phyloP scores from a whole-genome alignment of 768 basidiomycete species.

The Coprinellus aureogranulatus region DNA sequence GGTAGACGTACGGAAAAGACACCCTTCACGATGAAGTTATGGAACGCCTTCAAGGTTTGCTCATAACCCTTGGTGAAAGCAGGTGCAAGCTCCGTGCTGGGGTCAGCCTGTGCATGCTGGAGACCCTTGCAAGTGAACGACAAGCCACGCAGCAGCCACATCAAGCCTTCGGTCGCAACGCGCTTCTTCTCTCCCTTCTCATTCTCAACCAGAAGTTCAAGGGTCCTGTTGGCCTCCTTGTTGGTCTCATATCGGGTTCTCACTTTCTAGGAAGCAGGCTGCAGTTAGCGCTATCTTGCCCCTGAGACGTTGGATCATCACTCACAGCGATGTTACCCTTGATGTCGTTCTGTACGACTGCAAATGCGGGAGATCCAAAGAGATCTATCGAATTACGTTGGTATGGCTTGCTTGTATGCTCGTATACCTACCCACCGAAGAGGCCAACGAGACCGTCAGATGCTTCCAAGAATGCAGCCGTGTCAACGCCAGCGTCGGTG shows the following conservation, averaged over 20 bases:
- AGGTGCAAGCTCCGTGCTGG: slow-evolving; percentile 56
- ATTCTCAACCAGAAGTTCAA: slow-evolving; percentile 79
- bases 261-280: slow-evolving; percentile 68
- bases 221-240: slow-evolving; percentile 65
- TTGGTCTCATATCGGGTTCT: slow-evolving; percentile 70
- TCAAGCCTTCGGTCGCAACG: slow-evolving; percentile 83
- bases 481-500: slow-evolving; percentile 86
- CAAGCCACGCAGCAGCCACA: slow-evolving; percentile 92
- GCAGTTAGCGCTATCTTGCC: not conserved
- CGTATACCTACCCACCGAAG: slow-evolving; percentile 66
- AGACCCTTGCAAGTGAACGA: slow-evolving; percentile 87
- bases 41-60: slow-evolving; percentile 77
- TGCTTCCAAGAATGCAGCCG: slow-evolving; percentile 83
- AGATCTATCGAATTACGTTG: slow-evolving; percentile 52
- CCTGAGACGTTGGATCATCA: slow-evolving; percentile 8
- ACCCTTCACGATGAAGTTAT: slow-evolving; percentile 73
- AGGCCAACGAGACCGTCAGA: slow-evolving; percentile 83
- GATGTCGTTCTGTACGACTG: slow-evolving; percentile 79
- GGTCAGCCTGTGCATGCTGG: slow-evolving; percentile 64
- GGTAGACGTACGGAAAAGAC: slow-evolving; percentile 54
- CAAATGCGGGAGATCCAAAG: slow-evolving; percentile 81
- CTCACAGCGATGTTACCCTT: slow-evolving; percentile 88
- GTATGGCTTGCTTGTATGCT: not conserved
- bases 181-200: slow-evolving; percentile 88
- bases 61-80: slow-evolving; percentile 85